These are phyloP conservation scores for Venustampulla echinocandica DNA, from an alignment of 495 filamentous ascomycete species.

Conservation along the genomic window DNA sequence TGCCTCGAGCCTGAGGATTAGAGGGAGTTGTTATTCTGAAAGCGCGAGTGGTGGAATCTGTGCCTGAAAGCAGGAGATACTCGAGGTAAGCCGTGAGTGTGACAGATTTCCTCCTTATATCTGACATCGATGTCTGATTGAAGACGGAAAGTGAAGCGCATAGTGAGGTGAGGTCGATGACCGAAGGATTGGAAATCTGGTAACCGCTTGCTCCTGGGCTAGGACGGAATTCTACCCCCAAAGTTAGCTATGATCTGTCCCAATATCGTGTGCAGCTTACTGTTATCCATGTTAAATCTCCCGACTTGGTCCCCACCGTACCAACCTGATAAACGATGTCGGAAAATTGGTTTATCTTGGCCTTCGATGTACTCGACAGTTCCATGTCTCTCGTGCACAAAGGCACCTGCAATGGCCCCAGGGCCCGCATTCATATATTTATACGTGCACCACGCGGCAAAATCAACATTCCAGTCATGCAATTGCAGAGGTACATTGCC, in stretches of 20 bases:
- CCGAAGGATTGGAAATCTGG: constrained; percentile 59
- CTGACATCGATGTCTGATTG: constrained; percentile 57
- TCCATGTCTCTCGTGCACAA: constrained; percentile 75
- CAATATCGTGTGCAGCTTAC: constrained; percentile 7
- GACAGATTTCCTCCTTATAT: constrained; percentile 66
- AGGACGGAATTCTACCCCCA: constrained; percentile 60
- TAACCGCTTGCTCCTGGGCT: constrained; percentile 60
- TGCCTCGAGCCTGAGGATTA: constrained; percentile 63
- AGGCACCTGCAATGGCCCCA: constrained; percentile 82
- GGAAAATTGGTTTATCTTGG: constrained; percentile 21
- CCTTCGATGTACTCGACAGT: constrained; percentile 32
- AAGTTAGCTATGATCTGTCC: not conserved
- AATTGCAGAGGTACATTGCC: constrained; percentile 80
- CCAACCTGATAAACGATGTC: constrained; percentile 59
- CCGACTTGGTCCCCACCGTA: constrained; percentile 75
- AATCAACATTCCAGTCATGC: constrained; percentile 93
- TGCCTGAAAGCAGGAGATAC: constrained; percentile 45
- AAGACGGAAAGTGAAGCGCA: constrained; percentile 73
- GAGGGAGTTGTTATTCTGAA: constrained; percentile 77
- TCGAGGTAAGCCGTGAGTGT: constrained; percentile 74
- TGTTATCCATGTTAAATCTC: constrained; percentile 71
- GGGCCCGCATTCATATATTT: constrained; percentile 94
- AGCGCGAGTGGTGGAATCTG: constrained; percentile 29
- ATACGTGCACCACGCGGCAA: constrained; percentile 93
- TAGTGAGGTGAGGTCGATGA: constrained; percentile 60